Base-by-base conservation (phyloP, 2,329 filamentous ascomycete genomes). In the Grosmannia penicillata region DNA sequence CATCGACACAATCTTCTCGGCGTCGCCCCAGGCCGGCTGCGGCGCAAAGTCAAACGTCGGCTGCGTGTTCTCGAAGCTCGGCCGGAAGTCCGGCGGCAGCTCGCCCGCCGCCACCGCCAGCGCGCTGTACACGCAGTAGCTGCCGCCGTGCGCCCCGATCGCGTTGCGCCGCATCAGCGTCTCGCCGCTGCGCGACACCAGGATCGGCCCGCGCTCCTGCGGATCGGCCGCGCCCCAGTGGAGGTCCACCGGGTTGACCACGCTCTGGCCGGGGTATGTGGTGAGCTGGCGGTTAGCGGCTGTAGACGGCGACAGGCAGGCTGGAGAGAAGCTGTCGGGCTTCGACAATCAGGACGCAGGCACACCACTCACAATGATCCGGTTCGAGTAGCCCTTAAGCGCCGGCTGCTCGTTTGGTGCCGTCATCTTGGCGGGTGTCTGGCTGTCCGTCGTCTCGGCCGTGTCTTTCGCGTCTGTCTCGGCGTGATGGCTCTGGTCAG, bases 61-160 rank as follows among this genome's bases (percentile, higher is more conserved):
- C 37, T 39, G 37, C 29, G 37, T 39, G 37, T 39, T 39, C 26
- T 39, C 37, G n/a, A 39, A 39, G 25, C 25, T 39, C 10, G 37
- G 37, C 17, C 37, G 37, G 37, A 39, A 39, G 37, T 39, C 31
- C 13, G 37, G 19, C 14, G 37, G 37, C 24, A 39, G 31, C 24
- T 39, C 37, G 37, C 37, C 37, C 14, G 37, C 31, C 8, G 37
- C 37, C 13, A 39, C 29, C 18, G 37, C 37, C 30, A 39, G 31
- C 31, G 37, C 37, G 37, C 31, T 39, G 37, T 39, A 39, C 14
- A 39, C 37, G 18, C 37, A 39, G 37, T 39, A 39, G 37, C 37
- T 39, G 26, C 37, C 37, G 31, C 37, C 37, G 25, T 39, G 37
- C 6, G 37, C 37, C 10, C 37, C 37, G 27, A 39, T 39, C 19